phyloP scores from a whole-genome alignment of 225 moss, liverwort and hornwort species.

The Sphagnum contortum region DNA sequence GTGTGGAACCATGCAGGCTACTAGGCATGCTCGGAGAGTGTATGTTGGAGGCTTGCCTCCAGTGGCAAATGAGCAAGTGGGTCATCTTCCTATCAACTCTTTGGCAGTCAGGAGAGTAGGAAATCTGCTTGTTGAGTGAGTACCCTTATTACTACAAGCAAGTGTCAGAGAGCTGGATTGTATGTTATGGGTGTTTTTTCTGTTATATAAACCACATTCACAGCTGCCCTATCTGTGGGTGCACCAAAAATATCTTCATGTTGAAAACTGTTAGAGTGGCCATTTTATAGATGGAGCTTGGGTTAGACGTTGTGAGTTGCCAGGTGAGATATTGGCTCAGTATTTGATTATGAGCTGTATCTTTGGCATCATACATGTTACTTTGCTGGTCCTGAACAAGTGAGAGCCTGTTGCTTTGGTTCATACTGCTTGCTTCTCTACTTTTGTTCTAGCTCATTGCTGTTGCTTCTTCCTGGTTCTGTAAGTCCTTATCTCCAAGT shows the following conservation, averaged over 20 bases:
- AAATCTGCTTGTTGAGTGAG: neutral
- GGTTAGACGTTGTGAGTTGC: neutral
- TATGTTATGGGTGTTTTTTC: neutral
- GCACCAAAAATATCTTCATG: neutral
- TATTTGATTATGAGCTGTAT: neutral
- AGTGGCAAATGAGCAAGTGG: slow-evolving; percentile 94
- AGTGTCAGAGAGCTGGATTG: neutral
- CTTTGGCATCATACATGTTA: too few relatives aligned
- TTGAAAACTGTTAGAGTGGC: neutral
- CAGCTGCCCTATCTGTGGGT: neutral
- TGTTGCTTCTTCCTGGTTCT: too few relatives aligned
- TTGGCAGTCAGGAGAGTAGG: neutral
- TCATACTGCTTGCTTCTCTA: too few relatives aligned
- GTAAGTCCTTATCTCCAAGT: too few relatives aligned
- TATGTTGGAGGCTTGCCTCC: slow-evolving; percentile 96
- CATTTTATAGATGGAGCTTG: neutral
- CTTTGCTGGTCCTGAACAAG: too few relatives aligned
- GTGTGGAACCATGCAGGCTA: slow-evolving; percentile 69
- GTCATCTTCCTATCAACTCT: slow-evolving; percentile 2
- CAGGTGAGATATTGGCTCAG: neutral
- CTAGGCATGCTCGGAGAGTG: slow-evolving; percentile 92
- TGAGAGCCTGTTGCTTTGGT: too few relatives aligned
- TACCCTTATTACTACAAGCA: neutral
- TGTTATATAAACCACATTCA: too few relatives aligned
- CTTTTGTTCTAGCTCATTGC: too few relatives aligned